Evolutionary conservation across 2,329 filamentous ascomycete species (phyloP), one percentile per base, ranked within the genome.

Genomic region (Aquanectria penicillioides): DNA sequence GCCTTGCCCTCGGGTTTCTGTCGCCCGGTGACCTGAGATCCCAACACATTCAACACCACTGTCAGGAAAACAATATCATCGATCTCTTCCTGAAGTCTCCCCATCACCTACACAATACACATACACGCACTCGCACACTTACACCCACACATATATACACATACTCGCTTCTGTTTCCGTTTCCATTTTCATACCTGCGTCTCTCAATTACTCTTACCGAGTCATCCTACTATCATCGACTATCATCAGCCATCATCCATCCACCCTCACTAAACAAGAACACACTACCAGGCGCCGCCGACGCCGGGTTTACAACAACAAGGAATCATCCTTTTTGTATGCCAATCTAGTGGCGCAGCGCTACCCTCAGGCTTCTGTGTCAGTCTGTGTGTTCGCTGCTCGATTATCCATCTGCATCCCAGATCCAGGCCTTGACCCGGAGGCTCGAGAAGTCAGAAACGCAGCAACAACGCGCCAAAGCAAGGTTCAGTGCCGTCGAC

Each of bases 271-370:
- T 9, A 37, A 2, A 37, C 11, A 26, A 51, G 20, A 31, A 33
- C 31, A 38, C 38, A 51, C 54, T 57, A 38, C 47, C 31, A 64
- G 54, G 49, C 59, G 64, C 61, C 49, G 57, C 59, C 52, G n/a
- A 6, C 33, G 62, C 59, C 57, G 38, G 33, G 31, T 46, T 46
- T 59, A 59, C 64, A 62, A 57, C 54, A 49, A 37, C 51, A 65
- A 69, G 62, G 58, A 66, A 57, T 59, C 60, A 46, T 53, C 49
- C 11, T 38, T 46, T 51, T 64, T 68, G 63, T 57, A 59, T 52
- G 61, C 56, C 62, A 63, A 64, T 62, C 60, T 67, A 63, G 64
- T 66, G 61, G 64, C 61, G 49, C 55, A 61, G 48, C 57, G 64
- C 64, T 66, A 62, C 56, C n/a, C 33, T 18, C 57, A 18, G 58